Evolutionary conservation across 495 filamentous ascomycete genomes (phyloP).

Genomic region (Rusavskia elegans): DNA sequence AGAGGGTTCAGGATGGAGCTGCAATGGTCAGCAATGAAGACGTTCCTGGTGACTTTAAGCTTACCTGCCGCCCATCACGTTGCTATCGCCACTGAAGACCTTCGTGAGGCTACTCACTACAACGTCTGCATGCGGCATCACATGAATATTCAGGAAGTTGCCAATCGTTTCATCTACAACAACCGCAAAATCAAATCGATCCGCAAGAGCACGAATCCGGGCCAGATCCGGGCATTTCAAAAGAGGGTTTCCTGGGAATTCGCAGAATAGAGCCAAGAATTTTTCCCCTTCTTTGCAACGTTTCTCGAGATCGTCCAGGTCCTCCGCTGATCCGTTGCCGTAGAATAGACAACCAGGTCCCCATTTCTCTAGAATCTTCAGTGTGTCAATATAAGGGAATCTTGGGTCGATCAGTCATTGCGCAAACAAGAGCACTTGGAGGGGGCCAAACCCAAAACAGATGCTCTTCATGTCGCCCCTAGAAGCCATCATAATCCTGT

Average conservation of each 20-base stretch:
- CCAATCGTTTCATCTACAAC: conserved; percentile 87
- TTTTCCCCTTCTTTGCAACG: conserved; percentile 57
- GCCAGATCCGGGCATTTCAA: conserved; percentile 68
- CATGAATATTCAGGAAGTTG: conserved; percentile 89
- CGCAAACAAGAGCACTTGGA: neutral
- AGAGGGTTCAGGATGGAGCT: conserved; percentile 75
- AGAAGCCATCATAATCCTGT: conserved; percentile 50
- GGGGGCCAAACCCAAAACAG: conserved; percentile 40
- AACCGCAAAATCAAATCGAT: conserved; percentile 75
- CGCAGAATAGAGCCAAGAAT: conserved; percentile 78
- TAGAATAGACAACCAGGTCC: conserved; percentile 86
- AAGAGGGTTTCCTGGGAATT: conserved; percentile 87
- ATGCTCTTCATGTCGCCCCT: conserved; percentile 49
- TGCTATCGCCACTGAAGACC: conserved; percentile 91
- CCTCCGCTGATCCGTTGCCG: conserved; percentile 62
- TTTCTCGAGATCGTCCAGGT: conserved; percentile 72
- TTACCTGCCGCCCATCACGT: conserved; percentile 85
- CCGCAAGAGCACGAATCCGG: conserved; percentile 64
- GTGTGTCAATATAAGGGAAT: conserved; percentile 90
- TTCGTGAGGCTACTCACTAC: conserved; percentile 92
- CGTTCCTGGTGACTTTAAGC: neutral
- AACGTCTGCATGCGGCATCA: conserved; percentile 75
- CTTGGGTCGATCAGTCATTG: conserved; percentile 31
- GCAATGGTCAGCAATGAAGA: conserved; percentile 4
- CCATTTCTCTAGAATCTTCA: conserved; percentile 91